Conservation (phyloP, 192 early-diverging fungal genomes). For the Coemansia sp. region DNA sequence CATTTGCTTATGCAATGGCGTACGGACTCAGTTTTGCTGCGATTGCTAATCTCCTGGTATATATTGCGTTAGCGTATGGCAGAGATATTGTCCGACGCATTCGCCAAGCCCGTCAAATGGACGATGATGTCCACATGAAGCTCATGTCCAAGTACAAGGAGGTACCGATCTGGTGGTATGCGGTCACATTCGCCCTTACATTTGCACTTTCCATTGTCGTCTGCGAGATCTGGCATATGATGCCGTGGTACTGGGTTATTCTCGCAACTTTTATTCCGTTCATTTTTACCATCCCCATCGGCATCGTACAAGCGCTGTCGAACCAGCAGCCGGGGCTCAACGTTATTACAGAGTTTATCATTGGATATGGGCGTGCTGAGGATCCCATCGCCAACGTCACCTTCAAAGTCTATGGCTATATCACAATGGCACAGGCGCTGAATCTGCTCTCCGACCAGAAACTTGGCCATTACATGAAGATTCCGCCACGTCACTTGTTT, state of each 20-base stretch:
- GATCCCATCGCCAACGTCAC: slow-evolving; percentile 79
- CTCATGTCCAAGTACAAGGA: slow-evolving; percentile 76
- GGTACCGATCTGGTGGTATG: slow-evolving; percentile 75
- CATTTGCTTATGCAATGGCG: slow-evolving; percentile 67
- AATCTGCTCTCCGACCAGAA: slow-evolving; percentile 69
- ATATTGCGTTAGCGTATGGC: slow-evolving; percentile 67
- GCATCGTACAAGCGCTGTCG: slow-evolving; percentile 77
- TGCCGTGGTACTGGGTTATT: slow-evolving; percentile 75
- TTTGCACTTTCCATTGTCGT: slow-evolving; percentile 41
- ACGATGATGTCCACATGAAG: slow-evolving; percentile 75
- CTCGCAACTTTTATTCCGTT: slow-evolving; percentile 62
- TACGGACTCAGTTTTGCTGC: slow-evolving; percentile 72
- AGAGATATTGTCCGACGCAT: slow-evolving; percentile 64
- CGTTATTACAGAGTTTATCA: slow-evolving; percentile 84
- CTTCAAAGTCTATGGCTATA: slow-evolving; percentile 86
- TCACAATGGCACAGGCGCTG: slow-evolving; percentile 74
- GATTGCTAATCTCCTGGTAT: slow-evolving; percentile 67
- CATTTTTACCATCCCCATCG: slow-evolving; percentile 80
- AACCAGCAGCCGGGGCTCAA: slow-evolving; percentile 79
- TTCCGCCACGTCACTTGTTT: slow-evolving; percentile 81
- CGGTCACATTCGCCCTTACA: slow-evolving; percentile 36
- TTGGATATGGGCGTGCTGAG: slow-evolving; percentile 74
- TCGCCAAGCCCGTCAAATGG: slow-evolving; percentile 60
- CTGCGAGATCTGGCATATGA: slow-evolving; percentile 45
- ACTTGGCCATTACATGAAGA: slow-evolving; percentile 81